Evolutionary conservation across 73 alveolate genomes (phyloP), one percentile per base, ranked within the genome.

Genomic region (Paramecium sonneborni): DNA sequence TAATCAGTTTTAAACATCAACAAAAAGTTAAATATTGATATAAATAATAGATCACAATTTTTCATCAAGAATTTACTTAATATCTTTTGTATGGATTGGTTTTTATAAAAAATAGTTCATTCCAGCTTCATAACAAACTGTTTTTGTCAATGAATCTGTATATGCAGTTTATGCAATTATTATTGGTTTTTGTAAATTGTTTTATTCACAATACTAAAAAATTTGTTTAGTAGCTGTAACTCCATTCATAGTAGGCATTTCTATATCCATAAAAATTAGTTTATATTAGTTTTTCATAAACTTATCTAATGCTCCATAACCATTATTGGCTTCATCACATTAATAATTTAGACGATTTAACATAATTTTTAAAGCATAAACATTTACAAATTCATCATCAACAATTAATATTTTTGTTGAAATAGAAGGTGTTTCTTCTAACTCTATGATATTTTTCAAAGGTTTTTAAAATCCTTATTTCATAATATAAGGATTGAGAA

Each of bases 211-310:
- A 79, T 41, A 79, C 6, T 43, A 79, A 2, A 20, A 41, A 14
- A 79, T 79, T 79, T 43, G 9, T 79, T 79, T 23, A 4, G 90
- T 79, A 14, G 76, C 69, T 18, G 55, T 46, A 4, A 79, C n/a
- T 79, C 90, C 90, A 79, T 79, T 79, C 90, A 79, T 79, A 18
- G 14, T 44, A 1, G 90, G 90, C 90, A 79, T 79, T 46, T 79
- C 90, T 43, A 79, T 79, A 23, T 79, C 90, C 90, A 79, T 79
- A 39, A 79, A 46, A n/a, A 79, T 79, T 21, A 79, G 5, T 3
- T 79, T 8, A 23, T 38, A 34, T 79, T 79, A 30, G 15, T 21
- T 10, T 79, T 43, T n/a, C 69, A 41, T 44, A 44, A 41, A 79
- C 15, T 79, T 79, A 24, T 79, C 41, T 23, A 41, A 79, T 24